phyloP scores from a whole-genome alignment of 2,329 filamentous ascomycete species.

The Elsinoe ampelina region DNA sequence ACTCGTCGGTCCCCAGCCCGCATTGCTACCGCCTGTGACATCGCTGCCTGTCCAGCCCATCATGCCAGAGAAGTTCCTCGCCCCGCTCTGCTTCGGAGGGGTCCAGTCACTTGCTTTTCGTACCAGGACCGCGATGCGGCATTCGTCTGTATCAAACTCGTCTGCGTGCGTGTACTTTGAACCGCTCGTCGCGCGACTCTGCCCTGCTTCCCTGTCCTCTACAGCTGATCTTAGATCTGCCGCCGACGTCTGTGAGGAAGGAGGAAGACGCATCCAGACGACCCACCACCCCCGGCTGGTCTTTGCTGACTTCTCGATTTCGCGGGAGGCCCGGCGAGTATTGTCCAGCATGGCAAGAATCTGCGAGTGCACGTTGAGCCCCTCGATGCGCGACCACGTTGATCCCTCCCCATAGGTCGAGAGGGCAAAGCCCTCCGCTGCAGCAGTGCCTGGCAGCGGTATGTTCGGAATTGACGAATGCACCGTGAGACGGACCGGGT shows the following conservation, averaged over 20 bases:
- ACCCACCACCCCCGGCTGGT: constrained; percentile 59
- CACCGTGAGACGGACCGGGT: constrained; percentile 48
- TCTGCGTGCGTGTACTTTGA: constrained; percentile 11
- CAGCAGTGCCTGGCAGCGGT: constrained; percentile 41
- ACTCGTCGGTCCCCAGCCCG: constrained; percentile 48
- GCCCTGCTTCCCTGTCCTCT: background rate
- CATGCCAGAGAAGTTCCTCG: constrained; percentile 24
- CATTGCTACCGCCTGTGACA: constrained; percentile 31
- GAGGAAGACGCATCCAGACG: constrained; percentile 50
- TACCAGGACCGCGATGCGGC: constrained; percentile 36
- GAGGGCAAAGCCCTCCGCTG: constrained; percentile 29
- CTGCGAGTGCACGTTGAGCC: constrained; percentile 52
- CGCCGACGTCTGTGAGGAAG: constrained; percentile 17
- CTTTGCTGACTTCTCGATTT: constrained; percentile 53
- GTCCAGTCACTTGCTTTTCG: constrained; percentile 30
- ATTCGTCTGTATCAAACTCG: constrained; percentile 14
- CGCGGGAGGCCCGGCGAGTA: constrained; percentile 38
- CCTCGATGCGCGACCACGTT: constrained; percentile 48
- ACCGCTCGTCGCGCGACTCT: background rate
- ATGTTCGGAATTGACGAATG: constrained; percentile 57
- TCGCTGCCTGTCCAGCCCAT: constrained; percentile 24
- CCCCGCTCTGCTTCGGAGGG: constrained; percentile 16
- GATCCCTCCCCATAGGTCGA: constrained; percentile 18
- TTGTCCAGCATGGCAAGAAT: constrained; percentile 48
- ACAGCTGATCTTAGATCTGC: constrained; percentile 8